These are phyloP conservation scores for Cladosporium sp. DNA, from an alignment of 2,329 filamentous ascomycete species.

Conservation along the genomic window DNA sequence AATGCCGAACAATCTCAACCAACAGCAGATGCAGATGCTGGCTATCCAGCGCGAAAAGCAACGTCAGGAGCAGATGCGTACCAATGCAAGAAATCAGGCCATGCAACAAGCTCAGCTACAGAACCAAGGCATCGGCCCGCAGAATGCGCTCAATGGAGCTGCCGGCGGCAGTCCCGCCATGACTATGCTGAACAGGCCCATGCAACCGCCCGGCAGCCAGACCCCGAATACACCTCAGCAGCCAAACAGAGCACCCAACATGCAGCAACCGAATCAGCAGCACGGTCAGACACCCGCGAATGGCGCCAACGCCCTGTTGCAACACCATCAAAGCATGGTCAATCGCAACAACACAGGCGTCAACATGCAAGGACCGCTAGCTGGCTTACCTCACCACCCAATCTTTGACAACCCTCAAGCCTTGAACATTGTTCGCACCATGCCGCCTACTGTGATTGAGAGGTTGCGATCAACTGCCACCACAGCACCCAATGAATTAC, in stretches of 20 bases:
- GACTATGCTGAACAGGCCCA: slow-evolving; percentile 44
- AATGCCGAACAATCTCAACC: slow-evolving; percentile 14
- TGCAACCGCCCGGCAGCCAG: slow-evolving; percentile 40
- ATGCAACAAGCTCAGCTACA: slow-evolving; percentile 41
- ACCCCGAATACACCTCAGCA: slow-evolving; percentile 28
- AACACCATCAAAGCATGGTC: slow-evolving; percentile 28
- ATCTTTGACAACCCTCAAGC: slow-evolving; percentile 5
- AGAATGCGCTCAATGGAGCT: slow-evolving; percentile 31
- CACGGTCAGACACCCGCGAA: slow-evolving; percentile 23
- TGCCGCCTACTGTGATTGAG: slow-evolving; percentile 9
- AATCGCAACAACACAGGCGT: slow-evolving; percentile 24
- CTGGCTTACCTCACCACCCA: slow-evolving; percentile 20
- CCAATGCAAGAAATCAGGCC: slow-evolving; percentile 29
- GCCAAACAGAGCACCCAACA: slow-evolving; percentile 18
- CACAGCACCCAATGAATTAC: not conserved
- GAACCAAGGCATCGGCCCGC: slow-evolving; percentile 41
- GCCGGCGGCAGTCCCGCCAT: slow-evolving; percentile 38
- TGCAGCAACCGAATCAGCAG: slow-evolving; percentile 17
- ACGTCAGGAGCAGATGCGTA: slow-evolving; percentile 34
- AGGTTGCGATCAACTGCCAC: slow-evolving; percentile 10
- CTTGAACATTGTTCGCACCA: slow-evolving; percentile 6
- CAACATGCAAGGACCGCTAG: slow-evolving; percentile 21
- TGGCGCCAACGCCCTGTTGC: slow-evolving; percentile 20
- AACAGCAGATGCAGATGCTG: slow-evolving; percentile 30
- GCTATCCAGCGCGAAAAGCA: slow-evolving; percentile 28